These are phyloP conservation scores for Candolleomyces efflorescens DNA, from an alignment of 768 basidiomycete genomes.

Conservation along the genomic window DNA sequence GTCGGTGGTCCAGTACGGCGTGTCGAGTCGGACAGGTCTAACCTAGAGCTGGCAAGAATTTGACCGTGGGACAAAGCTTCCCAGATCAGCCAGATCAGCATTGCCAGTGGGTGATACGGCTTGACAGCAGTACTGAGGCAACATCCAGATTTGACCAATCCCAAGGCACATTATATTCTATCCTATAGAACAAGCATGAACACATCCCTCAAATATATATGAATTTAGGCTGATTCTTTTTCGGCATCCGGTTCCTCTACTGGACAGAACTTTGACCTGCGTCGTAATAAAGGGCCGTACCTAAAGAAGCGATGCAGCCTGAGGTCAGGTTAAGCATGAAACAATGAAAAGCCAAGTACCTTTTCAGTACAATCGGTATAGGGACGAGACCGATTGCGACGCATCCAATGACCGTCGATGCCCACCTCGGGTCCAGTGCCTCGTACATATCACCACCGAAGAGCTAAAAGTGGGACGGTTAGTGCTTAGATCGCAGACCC, in stretches of 20 bases:
- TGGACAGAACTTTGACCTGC: conserved; percentile 40
- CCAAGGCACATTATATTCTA: no score
- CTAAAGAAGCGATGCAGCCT: no score
- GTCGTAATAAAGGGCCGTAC: conserved; percentile 39
- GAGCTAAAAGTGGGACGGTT: conserved; percentile 29
- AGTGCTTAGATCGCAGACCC: no score
- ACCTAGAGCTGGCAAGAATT: neutral
- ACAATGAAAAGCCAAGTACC: conserved; percentile 18
- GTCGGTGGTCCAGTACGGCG: neutral
- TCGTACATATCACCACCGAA: conserved; percentile 56
- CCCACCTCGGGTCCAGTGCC: conserved; percentile 49
- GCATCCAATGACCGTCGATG: conserved; percentile 52
- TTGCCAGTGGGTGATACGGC: no score
- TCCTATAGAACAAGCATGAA: neutral
- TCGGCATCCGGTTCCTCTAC: conserved; percentile 9
- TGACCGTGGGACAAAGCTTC: neutral
- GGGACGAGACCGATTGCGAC: conserved; percentile 49
- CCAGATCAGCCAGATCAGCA: no score
- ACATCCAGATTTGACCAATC: no score
- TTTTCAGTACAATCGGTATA: conserved; percentile 43
- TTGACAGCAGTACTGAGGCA: no score
- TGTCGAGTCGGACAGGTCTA: neutral
- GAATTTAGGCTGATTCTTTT: neutral
- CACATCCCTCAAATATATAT: neutral
- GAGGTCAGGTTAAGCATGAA: neutral